Base-by-base conservation (phyloP, 352 stramenopile genomes). In the Sclerospora graminicola region DNA sequence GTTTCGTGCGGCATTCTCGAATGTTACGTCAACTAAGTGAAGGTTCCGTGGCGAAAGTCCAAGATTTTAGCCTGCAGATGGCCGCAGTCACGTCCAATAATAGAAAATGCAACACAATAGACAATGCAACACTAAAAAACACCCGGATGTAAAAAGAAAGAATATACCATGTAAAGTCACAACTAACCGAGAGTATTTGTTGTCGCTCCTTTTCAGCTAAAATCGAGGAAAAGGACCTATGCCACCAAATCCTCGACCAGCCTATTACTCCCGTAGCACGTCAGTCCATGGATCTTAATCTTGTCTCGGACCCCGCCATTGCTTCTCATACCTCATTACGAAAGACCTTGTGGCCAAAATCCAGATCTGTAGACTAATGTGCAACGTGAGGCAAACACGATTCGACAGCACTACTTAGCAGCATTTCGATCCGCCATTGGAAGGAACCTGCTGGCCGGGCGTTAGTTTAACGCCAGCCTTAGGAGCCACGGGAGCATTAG, bases 381-480 rank as follows among this genome's bases (percentile, higher is more conserved):
- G 37, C 45, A 24, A 48, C 37, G 46, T 39, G 29, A 56, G 36
- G 43, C 41, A 57, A 65, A 60, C 57, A 63, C 58, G 57, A 60
- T 67, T 56, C 66, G 63, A 73, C 66, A 43, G 69, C 48, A 57
- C 23, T 48, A 53, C 47, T 85, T 90, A 92, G 68, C 81, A 93
- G 74, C 82, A 93, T 57, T 82, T 81, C 34, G 65, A 79, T 32
- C 72, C 72, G 55, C 65, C 66, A 56, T 71, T 89, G 52, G 65
- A 63, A 55, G 65, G 59, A 52, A 93, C 69, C 54, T 75, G 54
- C 51, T 76, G 57, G 36, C 78, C 77, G 8, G 73, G 59, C 20
- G 62, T 79, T 31, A 93, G 63, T 48, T 66, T 69, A 20, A 88
- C 61, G 26, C 70, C 65, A 29, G 60, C 45, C 74, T 90, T 90